Evolutionary conservation across 805 yeast species (phyloP).

Genomic region (Pichia eremophila): DNA sequence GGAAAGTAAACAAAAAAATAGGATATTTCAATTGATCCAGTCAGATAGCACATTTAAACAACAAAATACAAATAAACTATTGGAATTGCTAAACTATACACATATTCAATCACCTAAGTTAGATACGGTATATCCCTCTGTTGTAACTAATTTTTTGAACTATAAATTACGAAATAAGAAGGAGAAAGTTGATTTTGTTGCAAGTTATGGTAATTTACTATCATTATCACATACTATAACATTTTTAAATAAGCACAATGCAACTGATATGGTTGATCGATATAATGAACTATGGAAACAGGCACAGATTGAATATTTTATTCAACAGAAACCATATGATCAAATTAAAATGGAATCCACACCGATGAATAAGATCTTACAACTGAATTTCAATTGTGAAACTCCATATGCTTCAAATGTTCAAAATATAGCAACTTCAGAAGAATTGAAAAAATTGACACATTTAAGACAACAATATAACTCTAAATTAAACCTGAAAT

Average conservation of each 20-base stretch:
- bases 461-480: constrained; percentile 11
- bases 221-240: not conserved
- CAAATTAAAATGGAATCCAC: not conserved
- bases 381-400: not conserved
- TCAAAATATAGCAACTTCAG: not conserved
- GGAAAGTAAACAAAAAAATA: not conserved
- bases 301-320: not conserved
- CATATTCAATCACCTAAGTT: not conserved
- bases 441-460: not conserved
- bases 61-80: constrained; percentile 1
- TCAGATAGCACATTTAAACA: not conserved
- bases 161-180: not conserved
- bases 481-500: constrained; percentile 6
- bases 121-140: not conserved
- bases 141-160: not conserved
- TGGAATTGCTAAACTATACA: not conserved
- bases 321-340: not conserved
- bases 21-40: no score
- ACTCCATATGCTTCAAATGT: not conserved
- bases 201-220: not conserved
- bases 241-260: not conserved
- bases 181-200: not conserved
- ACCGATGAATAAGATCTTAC: not conserved
- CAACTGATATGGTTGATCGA: not conserved
- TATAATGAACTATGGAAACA: not conserved